phyloP scores from a whole-genome alignment of 257 asterid species.

The Salvia rosmarinus region DNA sequence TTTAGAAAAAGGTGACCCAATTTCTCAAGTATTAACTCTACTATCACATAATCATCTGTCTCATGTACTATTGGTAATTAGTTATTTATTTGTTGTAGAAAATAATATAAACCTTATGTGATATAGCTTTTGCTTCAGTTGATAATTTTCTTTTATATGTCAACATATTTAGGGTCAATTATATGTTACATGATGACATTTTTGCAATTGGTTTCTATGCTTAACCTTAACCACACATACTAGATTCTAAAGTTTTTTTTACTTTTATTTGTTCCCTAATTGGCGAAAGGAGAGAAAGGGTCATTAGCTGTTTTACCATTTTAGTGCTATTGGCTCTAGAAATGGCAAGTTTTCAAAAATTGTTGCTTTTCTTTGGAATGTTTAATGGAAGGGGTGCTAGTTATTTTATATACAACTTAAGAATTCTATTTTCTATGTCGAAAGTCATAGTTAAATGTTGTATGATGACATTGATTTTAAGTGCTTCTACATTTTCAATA shows the following conservation, averaged over 20 bases:
- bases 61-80: neutral
- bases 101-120: neutral
- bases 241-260: no score
- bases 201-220: neutral
- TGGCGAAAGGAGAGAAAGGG: no score
- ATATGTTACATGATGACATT: neutral
- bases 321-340: no score
- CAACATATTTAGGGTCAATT: neutral
- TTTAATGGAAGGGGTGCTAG: no score
- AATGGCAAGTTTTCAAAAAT: no score
- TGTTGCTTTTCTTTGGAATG: no score
- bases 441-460: neutral
- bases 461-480: neutral
- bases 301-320: no score
- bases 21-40: neutral
- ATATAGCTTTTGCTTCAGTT: slow-evolving; percentile 2
- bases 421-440: neutral
- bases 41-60: neutral
- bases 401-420: no score
- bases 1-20: neutral
- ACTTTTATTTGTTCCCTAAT: neutral
- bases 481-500: neutral
- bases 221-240: neutral
- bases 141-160: neutral
- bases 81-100: neutral